Conservation (phyloP, 345 rosid genomes). For the Laguncularia racemosa region DNA sequence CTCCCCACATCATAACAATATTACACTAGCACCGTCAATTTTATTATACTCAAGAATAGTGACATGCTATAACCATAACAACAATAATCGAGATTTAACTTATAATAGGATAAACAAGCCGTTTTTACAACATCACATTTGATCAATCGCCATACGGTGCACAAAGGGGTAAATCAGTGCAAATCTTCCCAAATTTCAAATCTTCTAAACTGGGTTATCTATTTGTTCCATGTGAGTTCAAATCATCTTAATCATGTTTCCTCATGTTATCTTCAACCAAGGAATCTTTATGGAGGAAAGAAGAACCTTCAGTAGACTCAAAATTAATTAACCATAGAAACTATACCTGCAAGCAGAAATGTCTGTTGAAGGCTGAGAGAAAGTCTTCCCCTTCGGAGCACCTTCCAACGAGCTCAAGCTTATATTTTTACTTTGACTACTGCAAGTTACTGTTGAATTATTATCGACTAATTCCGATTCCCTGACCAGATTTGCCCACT, state of each 20-base stretch:
- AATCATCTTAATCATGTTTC: too few species aligned
- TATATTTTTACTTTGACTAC: conserved; percentile 12
- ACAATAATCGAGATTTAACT: too few species aligned
- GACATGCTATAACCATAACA: too few species aligned
- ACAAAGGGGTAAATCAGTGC: too few species aligned
- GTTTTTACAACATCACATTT: too few species aligned
- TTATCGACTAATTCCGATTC: conserved; percentile 4
- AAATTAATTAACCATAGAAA: not conserved
- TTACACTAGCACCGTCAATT: not conserved
- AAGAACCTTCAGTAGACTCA: not conserved
- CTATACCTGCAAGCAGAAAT: conserved; percentile 41
- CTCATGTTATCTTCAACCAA: too few species aligned
- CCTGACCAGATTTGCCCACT: conserved; percentile 59
- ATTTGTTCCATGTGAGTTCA: too few species aligned
- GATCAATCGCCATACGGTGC: too few species aligned
- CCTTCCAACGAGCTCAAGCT: conserved; percentile 31
- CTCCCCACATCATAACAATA: not conserved
- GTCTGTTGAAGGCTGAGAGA: conserved; percentile 15
- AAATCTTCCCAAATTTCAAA: too few species aligned
- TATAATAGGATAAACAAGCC: too few species aligned
- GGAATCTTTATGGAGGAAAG: too few species aligned
- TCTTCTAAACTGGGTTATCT: too few species aligned
- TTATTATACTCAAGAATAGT: not conserved
- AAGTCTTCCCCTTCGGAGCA: conserved; percentile 25
- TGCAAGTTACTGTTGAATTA: not conserved